phyloP scores from a whole-genome alignment of 108 stramenopile genomes.

The Nitzschia sp. region DNA sequence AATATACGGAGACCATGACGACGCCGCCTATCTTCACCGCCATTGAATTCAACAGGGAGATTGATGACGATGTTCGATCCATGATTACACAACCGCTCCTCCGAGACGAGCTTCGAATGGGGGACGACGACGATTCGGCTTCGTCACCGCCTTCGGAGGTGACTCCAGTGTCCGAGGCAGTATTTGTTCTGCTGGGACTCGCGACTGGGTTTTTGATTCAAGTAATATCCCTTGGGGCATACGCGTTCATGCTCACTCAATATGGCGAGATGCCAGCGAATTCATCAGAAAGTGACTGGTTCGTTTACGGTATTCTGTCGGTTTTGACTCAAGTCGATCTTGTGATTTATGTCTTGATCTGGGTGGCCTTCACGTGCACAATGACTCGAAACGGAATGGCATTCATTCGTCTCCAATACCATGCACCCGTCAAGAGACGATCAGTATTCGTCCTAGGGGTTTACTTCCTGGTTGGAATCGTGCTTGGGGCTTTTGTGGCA shows the following conservation, averaged over 20 bases:
- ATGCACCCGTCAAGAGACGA: slow-evolving; percentile 18
- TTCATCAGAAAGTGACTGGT: slow-evolving; percentile 13
- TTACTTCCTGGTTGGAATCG: slow-evolving; percentile 35
- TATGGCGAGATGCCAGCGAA: neutral
- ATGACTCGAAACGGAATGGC: slow-evolving; percentile 36
- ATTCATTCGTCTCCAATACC: slow-evolving; percentile 23
- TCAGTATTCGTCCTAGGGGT: slow-evolving; percentile 36
- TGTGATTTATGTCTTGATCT: slow-evolving; percentile 32
- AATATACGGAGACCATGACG: slow-evolving; percentile 11
- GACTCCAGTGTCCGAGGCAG: neutral
- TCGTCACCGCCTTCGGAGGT: neutral
- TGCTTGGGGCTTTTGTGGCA: slow-evolving; percentile 33
- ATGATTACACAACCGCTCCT: slow-evolving; percentile 24
- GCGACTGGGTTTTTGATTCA: slow-evolving; percentile 29
- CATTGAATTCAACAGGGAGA: slow-evolving; percentile 1
- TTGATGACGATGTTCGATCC: slow-evolving; percentile 15
- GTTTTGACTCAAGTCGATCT: slow-evolving; percentile 38
- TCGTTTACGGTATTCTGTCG: slow-evolving; percentile 10
- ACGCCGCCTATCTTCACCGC: slow-evolving; percentile 2
- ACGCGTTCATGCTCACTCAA: slow-evolving; percentile 25
- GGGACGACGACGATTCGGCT: neutral
- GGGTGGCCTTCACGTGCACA: slow-evolving; percentile 41
- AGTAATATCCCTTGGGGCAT: slow-evolving; percentile 24
- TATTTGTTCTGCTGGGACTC: slow-evolving; percentile 7
- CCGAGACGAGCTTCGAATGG: slow-evolving; percentile 3